These are phyloP conservation scores for Pholiota adiposa DNA, from an alignment of 1,284 basidiomycete genomes.

Conservation along the genomic window DNA sequence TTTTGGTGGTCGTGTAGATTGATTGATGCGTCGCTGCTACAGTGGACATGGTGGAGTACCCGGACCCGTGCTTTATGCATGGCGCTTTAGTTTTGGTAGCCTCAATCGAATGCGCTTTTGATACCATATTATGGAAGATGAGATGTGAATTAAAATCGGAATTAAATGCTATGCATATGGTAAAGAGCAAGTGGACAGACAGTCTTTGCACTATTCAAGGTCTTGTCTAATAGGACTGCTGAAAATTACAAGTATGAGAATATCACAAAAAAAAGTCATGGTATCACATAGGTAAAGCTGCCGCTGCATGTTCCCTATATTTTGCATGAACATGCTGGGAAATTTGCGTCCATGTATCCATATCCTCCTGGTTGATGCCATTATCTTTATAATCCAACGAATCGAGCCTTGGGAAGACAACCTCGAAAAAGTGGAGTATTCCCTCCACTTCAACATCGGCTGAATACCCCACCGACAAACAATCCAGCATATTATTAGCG, in stretches of 20 bases:
- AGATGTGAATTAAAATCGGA: too few species aligned
- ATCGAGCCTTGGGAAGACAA: neutral
- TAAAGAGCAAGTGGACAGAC: too few species aligned
- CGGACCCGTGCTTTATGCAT: neutral
- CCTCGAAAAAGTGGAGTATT: neutral
- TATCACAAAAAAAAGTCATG: too few species aligned
- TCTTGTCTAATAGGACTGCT: too few species aligned
- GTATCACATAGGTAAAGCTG: too few species aligned
- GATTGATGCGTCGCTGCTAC: slow-evolving; percentile 1
- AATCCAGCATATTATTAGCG: neutral
- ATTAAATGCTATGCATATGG: too few species aligned
- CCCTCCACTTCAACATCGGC: neutral
- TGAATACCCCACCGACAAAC: slow-evolving; percentile 1
- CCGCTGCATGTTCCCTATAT: too few species aligned
- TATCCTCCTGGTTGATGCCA: too few species aligned
- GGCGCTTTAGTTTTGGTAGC: neutral
- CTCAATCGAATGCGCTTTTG: slow-evolving; percentile 1
- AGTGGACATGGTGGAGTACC: neutral
- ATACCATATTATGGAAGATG: neutral
- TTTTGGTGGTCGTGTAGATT: neutral
- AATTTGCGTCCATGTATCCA: too few species aligned
- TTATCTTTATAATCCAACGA: neutral
- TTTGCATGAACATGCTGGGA: too few species aligned
- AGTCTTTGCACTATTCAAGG: too few species aligned
- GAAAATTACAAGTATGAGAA: too few species aligned